Evolutionary conservation across 1,139 yeast genomes (phyloP), one percentile per base, ranked within the genome.

Genomic region (Spencermartinsiella ligniputridi): DNA sequence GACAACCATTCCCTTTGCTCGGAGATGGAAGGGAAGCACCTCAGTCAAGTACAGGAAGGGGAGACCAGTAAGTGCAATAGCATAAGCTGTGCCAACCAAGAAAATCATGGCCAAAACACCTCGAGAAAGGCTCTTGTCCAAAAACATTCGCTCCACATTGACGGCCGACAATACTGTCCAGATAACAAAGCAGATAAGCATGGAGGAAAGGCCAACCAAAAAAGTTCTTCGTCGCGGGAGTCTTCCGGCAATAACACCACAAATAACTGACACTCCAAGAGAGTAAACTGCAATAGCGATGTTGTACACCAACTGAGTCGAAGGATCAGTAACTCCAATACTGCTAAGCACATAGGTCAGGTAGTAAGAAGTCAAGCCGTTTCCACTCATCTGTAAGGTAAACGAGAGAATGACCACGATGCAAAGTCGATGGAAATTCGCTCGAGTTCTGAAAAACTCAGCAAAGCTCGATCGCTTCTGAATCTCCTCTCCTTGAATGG

Each of bases 221-320:
- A 55, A 50, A 36, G 52, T 38, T 12, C 37, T 33, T 20, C 74
- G 64, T 55, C 77, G 64, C 37, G 58, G 67, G 52, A 71, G 64
- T 35, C 51, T 50, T 37, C 57, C 58, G 18, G 62, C 64, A 8
- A 55, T 32, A 22, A 38, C 24, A 2, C 52, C 51, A 24, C 40
- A 16, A 11, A 39, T 21, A 13, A 44, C 30, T n/a, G 51, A 43
- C 34, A 88, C 72, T 52, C 90, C 83, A 45, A 90, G 79, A 13
- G 88, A 80, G 52, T 83, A 77, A 15, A 96, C 95, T 96, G 96
- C 89, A 2, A 86, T 81, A 33, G 80, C 70, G 5, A 82, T 80
- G 38, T 53, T 53, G 40, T 52, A 51, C 17, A 44, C 45, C 3
- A 52, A 45, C 42, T 53, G 56, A 19, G 40, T 40, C 15, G 44